Base-by-base conservation (phyloP, 2,329 filamentous ascomycete genomes). In the Trichoderma afroharzianum region DNA sequence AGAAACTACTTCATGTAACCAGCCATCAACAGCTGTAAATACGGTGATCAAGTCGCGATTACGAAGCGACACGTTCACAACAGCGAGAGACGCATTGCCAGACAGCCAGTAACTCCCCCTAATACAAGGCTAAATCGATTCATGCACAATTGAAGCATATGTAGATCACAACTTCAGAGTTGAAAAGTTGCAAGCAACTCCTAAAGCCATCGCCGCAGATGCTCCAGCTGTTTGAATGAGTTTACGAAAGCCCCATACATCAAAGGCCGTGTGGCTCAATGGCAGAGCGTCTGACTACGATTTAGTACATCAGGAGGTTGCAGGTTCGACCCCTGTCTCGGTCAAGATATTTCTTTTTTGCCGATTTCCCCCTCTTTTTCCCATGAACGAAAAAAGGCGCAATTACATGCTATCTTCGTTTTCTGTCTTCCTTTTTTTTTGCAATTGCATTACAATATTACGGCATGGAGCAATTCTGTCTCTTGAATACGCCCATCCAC, bases 241-340 rank as follows among this genome's bases (percentile, higher is more conserved):
- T 69, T 62, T 69, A 50, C 57, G 11, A 2, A 14, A 4, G 2
- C 8, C 4, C 6, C 15, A 53, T 4, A 32, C 9, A 69, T 53
- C 55, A 18, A 69, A 62, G 68, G 68, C 68, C 68, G 68, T 70
- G 68, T 70, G 68, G 68, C 68, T 70, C 68, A 70, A 70, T 70
- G 68, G 68, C 68, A 70, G 68, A 70, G 68, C 68, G 68, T 70
- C 68, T 70, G 68, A 70, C 68, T 70, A 70, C 68, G 68, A 70
- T 70, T 30, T 32, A 70, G 68, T 70, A 70, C 18, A 70, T 70
- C 68, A 70, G 68, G 68, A 70, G 68, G 68, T 70, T 70, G 68
- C 68, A 70, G 68, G 68, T 70, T 70, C 68, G 68, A 70, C 68
- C 68, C 68, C 68, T 70, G 68, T 70, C 68, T 70, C 68, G 68